phyloP scores from a whole-genome alignment of 2,329 filamentous ascomycete species.

The Falciphora oryzae region DNA sequence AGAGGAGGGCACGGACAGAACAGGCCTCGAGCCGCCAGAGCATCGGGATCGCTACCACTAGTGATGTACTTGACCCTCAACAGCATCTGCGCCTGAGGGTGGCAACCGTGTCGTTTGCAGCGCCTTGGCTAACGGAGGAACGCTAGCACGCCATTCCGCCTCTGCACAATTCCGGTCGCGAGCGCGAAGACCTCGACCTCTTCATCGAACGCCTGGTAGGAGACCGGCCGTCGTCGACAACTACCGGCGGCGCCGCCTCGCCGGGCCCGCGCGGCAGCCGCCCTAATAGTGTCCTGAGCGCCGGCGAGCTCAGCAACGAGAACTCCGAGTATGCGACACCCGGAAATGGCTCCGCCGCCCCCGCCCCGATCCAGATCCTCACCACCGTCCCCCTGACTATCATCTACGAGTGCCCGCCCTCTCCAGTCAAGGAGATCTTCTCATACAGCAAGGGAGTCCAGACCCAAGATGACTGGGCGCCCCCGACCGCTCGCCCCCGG shows the following conservation, averaged over 20 bases:
- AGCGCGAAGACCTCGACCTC: constrained; percentile 71
- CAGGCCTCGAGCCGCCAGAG: constrained; percentile 1
- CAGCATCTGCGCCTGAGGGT: not conserved
- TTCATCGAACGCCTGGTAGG: constrained; percentile 81
- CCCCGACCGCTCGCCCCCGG: constrained; percentile 45
- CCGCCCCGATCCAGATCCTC: constrained; percentile 58
- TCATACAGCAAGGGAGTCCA: constrained; percentile 98
- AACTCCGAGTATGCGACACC: constrained; percentile 55
- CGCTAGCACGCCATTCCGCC: not conserved
- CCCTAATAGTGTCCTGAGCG: constrained; percentile 80
- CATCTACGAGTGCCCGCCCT: constrained; percentile 74
- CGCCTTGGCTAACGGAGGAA: not conserved
- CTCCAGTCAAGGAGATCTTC: constrained; percentile 74
- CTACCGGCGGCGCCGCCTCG: constrained; percentile 56
- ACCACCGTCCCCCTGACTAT: constrained; percentile 69
- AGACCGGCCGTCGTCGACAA: constrained; percentile 64
- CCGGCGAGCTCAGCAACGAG: constrained; percentile 72
- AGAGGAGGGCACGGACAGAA: constrained; percentile 8
- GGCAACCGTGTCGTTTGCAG: not conserved
- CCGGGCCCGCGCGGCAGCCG: constrained; percentile 66
- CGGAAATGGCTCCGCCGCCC: constrained; percentile 28
- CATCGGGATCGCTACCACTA: not conserved
- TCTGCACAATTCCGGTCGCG: constrained; percentile 18
- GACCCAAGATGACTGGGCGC: constrained; percentile 70
- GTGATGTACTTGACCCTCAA: not conserved